These are phyloP conservation scores for Phytophthora melonis DNA, from an alignment of 352 stramenopile species.

Conservation along the genomic window DNA sequence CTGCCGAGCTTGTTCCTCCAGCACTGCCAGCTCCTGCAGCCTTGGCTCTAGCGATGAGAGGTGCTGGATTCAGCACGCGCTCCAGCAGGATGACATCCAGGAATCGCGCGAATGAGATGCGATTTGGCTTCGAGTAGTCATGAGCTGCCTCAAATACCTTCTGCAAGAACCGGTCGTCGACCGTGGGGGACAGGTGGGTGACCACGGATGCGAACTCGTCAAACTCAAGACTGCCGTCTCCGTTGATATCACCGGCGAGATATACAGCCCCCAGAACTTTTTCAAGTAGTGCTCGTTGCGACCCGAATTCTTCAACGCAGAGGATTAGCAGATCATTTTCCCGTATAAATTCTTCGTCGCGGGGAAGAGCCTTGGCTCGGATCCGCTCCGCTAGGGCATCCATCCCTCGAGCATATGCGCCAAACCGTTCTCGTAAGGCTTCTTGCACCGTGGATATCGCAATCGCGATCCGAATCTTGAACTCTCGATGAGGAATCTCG, in stretches of 20 bases:
- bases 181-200: constrained; percentile 55
- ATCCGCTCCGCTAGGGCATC: constrained; percentile 56
- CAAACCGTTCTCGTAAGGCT: constrained; percentile 68
- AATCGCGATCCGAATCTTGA: constrained; percentile 66
- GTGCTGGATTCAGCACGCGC: constrained; percentile 50
- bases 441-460: constrained; percentile 64
- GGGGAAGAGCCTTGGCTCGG: constrained; percentile 40
- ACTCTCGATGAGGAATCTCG: constrained; percentile 58
- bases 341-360: constrained; percentile 70
- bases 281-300: constrained; percentile 61
- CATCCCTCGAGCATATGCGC: constrained; percentile 65
- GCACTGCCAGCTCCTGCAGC: constrained; percentile 8
- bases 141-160: constrained; percentile 69
- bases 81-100: constrained; percentile 69
- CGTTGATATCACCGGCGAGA: constrained; percentile 70
- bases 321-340: constrained; percentile 69
- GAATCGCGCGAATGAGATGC: constrained; percentile 73
- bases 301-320: constrained; percentile 68
- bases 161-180: constrained; percentile 68
- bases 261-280: constrained; percentile 82
- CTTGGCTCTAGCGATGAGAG: constrained; percentile 33
- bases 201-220: constrained; percentile 81
- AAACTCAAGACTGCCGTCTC: constrained; percentile 73
- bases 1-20: constrained; percentile 1
- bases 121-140: constrained; percentile 61